Evolutionary conservation across 192 early-diverging fungal species (phyloP), one percentile per base, ranked within the genome.

Genomic region (Linnemannia elongata): DNA sequence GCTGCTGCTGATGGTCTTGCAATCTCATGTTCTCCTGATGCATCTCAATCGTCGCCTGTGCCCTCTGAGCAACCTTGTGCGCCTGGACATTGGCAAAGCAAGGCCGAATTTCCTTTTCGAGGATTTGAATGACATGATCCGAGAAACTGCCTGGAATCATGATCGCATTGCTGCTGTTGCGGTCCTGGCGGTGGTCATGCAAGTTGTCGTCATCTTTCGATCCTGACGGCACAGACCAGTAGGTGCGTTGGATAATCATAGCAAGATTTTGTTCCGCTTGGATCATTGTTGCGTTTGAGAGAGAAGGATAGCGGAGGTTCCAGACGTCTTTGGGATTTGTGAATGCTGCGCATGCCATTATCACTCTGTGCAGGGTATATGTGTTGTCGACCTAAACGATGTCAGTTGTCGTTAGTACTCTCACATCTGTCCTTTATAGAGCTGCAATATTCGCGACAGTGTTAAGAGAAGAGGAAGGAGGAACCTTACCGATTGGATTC

Each of bases 321-420:
- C 85, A 87, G 9, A 81, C 41, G 24, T 87, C 85, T 1, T 41
- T 77, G 36, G 72, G 69, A 35, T 87, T 87, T 42, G 80, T 78
- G 76, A 81, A 81, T 27, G 85, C 74, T 18, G 85, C 79, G 27
- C 79, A 81, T 22, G 85, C 76, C n/a, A 87, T 87, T 22, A 81
- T 78, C 12, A 81, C 3, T 33, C 79, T 79, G 42, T 77, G 85
- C 17, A 87, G 70, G 35, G 76, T 77, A 52, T 78, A 87, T 13
- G 76, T 78, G 35, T 87, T 81, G 42, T 87, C 75, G 12, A 87
- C 39, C 85, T 87, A 75, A 22, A 33, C 6, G 71, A 52, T 24
- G 7, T 33, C 8, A 13, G n/a, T 69, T n/a, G 9, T 36, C 35
- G 33, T 55, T 22, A 57, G 47, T 9, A 24, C 38, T 12, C 15